A percentile compares a stretch with the other conserved stretches of the same genome.
phyloP scores from a whole-genome alignment of 371 early-diverging fungal species.

The Dichotomocladium elegans region DNA sequence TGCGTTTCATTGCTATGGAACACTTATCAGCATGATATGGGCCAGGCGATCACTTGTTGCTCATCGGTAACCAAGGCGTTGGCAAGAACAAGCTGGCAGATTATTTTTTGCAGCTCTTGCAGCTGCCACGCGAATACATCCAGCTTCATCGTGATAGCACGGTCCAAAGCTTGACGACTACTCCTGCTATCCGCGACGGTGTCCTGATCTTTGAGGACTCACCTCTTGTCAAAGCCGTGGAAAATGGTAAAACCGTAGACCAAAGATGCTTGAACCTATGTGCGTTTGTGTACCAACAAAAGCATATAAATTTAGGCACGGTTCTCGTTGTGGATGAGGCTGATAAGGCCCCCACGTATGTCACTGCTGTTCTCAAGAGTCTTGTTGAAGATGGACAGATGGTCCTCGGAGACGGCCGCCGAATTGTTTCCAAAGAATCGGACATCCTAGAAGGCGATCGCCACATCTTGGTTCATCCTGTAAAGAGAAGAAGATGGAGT shows the following conservation, averaged over 20 bases:
- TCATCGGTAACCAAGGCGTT: slow-evolving; percentile 81
- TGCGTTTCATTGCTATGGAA: neutral
- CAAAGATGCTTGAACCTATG: neutral
- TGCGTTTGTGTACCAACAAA: neutral
- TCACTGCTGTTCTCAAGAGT: slow-evolving; percentile 76
- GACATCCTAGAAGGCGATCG: slow-evolving; percentile 36
- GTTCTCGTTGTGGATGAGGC: slow-evolving; percentile 86
- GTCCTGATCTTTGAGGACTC: slow-evolving; percentile 76
- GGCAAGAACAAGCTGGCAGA: slow-evolving; percentile 85
- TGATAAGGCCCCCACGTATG: slow-evolving; percentile 85
- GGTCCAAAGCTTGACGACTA: slow-evolving; percentile 75
- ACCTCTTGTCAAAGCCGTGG: slow-evolving; percentile 69
- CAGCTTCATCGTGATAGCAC: slow-evolving; percentile 86
- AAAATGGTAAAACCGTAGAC: slow-evolving; percentile 29
- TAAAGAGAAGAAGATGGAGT: slow-evolving; percentile 5
- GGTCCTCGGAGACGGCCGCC: slow-evolving; percentile 79
- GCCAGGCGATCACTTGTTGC: slow-evolving; percentile 71
- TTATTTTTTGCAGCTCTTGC: slow-evolving; percentile 71
- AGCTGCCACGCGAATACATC: slow-evolving; percentile 79
- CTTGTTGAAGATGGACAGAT: slow-evolving; percentile 85
- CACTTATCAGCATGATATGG: neutral
- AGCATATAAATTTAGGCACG: no score
- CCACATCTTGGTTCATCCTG: slow-evolving; percentile 62
- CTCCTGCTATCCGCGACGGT: slow-evolving; percentile 74
- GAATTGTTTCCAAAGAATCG: slow-evolving; percentile 57